Percentiles rank a stretch among this genome's conserved stretches.
These are phyloP conservation scores for Aureobasidium leucospermi DNA, from an alignment of 2,329 filamentous ascomycete species.

Conservation along the genomic window DNA sequence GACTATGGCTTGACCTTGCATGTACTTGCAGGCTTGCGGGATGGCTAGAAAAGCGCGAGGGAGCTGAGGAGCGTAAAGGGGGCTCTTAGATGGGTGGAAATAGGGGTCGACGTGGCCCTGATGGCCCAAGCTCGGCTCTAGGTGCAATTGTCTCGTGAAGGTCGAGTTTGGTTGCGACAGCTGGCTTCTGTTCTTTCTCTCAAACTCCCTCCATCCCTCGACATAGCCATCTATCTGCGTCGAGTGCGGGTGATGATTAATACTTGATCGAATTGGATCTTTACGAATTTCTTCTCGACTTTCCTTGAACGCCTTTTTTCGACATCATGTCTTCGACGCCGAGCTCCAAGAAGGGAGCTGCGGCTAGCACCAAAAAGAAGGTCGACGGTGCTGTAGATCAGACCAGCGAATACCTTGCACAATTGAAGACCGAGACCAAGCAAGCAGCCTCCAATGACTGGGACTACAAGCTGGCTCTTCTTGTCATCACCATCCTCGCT, in stretches of 20 bases:
- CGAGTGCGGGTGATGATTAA: neutral
- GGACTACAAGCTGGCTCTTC: conserved; percentile 76
- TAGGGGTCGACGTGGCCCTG: neutral
- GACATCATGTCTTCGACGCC: conserved; percentile 12
- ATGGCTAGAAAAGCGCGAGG: neutral
- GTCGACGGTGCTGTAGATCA: conserved; percentile 26
- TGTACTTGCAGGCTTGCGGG: no score
- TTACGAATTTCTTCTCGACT: neutral
- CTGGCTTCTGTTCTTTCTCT: neutral
- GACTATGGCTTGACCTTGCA: neutral
- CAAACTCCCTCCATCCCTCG: neutral
- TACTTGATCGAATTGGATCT: neutral
- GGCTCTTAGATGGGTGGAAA: neutral
- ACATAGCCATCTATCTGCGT: neutral
- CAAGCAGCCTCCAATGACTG: conserved; percentile 47
- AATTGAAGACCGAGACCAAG: conserved; percentile 28
- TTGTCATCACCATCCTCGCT: conserved; percentile 70
- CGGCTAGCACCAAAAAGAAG: conserved; percentile 15
- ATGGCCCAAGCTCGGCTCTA: neutral
- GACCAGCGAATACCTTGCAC: conserved; percentile 33
- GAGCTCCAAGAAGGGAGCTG: conserved; percentile 13
- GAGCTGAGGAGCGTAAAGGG: neutral
- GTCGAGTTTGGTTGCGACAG: neutral
- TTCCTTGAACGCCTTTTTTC: neutral
- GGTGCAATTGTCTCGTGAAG: neutral